phyloP scores from a whole-genome alignment of 2,329 filamentous ascomycete species.

The Penicillium aurantiogriseum region DNA sequence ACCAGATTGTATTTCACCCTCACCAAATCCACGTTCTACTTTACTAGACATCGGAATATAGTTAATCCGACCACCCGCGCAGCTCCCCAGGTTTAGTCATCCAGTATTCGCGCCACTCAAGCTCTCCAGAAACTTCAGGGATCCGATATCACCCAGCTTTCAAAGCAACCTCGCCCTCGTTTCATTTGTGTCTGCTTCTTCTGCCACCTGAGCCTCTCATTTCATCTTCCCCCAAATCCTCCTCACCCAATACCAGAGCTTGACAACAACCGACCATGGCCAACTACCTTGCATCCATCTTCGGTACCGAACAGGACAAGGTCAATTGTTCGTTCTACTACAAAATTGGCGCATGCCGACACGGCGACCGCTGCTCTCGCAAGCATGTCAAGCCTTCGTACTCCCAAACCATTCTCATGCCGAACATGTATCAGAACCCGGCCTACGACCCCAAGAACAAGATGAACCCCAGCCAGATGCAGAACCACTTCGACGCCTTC shows the following conservation, averaged over 20 bases:
- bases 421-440: constrained; percentile 98
- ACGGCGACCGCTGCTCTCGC: constrained; percentile 95
- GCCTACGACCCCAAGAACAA: constrained; percentile 95
- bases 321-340: constrained; percentile 99
- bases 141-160: constrained; percentile 22
- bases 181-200: not conserved
- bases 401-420: constrained; percentile 94
- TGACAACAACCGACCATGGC: constrained; percentile 61
- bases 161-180: constrained; percentile 1
- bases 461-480: constrained; percentile 93
- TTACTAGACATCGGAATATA: not conserved
- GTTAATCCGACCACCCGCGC: constrained; percentile 13
- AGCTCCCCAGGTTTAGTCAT: constrained; percentile 27
- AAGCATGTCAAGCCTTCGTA: constrained; percentile 99
- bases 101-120: constrained; percentile 16
- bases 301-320: constrained; percentile 99
- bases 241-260: not conserved
- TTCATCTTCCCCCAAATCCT: not conserved
- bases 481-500: constrained; percentile 99
- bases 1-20: too few species aligned
- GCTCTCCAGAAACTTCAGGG: constrained; percentile 40
- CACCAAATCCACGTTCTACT: too few species aligned
- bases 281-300: constrained; percentile 98
- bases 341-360: constrained; percentile 98
- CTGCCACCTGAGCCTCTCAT: not conserved